Evolutionary conservation across 352 stramenopile species (phyloP), one percentile per base, ranked within the genome.

Genomic region (Pythium folliculosum): DNA sequence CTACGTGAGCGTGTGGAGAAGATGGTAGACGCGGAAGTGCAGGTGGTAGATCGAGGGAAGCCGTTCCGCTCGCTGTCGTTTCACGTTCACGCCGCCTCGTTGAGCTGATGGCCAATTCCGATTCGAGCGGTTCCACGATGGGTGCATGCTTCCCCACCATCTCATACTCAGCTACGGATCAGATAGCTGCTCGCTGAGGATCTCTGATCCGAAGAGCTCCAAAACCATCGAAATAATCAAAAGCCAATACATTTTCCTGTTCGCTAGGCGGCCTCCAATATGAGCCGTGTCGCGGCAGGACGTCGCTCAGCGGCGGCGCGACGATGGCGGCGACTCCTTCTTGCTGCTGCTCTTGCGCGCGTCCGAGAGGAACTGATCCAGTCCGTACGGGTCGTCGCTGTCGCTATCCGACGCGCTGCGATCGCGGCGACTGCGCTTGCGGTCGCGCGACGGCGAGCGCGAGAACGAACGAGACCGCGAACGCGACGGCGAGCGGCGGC

Each of bases 321-420:
- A 47, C 40, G 40, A 14, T 7, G 32, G 63, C 25, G 66, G 53
- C 37, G 49, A 55, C 6, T 47, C 49, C 30, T 65, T 73, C 55
- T 65, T 73, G n/a, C 3, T 70, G 35, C 32, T 75, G 50, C 25
- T 71, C 60, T 75, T 75, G 49, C 87, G 81, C 12, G 87, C 87
- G 38, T 95, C 85, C 14, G 83, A 84, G 25, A 95, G 70, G 61
- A 95, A 95, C 66, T 92, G 81, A 60, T 95, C 89, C 30, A 96
- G 67, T 19, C 86, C 88, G 38, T 94, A 97, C 38, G 89, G 89
- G 49, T 97, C 89, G 57, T 91, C 78, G 37, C 78, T 78, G 22
- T 77, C 72, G 25, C 79, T 78, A 43, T 80, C 85, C 19, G 62
- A 70, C 44, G 73, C 70, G 50, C 88, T 77, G 54, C 80, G 81